Evolutionary conservation across 495 filamentous ascomycete species (phyloP).

Genomic region (Amniculicola lignicola): DNA sequence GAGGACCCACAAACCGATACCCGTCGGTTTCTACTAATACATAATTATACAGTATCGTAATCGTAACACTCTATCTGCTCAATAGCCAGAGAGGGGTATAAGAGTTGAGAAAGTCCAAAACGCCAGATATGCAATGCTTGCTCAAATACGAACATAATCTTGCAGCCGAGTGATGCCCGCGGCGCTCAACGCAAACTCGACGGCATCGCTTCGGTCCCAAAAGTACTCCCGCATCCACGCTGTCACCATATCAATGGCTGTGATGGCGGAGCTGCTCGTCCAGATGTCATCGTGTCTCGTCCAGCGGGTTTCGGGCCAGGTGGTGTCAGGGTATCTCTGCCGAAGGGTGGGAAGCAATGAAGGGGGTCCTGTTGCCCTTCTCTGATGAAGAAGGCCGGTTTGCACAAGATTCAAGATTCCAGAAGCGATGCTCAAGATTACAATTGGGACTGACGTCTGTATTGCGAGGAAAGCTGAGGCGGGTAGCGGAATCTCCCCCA

Average conservation of each 20-base stretch:
- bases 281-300: conserved; percentile 19
- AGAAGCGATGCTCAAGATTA: conserved; percentile 23
- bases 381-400: conserved; percentile 17
- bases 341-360: conserved; percentile 8
- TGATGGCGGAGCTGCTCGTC: conserved; percentile 22
- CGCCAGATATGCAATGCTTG: conserved; percentile 6
- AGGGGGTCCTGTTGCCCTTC: conserved; percentile 8
- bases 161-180: conserved; percentile 15
- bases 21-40: no score
- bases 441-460: conserved; percentile 10
- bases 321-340: conserved; percentile 14
- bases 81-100: conserved; percentile 26
- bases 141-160: conserved; percentile 6
- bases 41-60: no score
- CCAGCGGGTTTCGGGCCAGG: conserved; percentile 19
- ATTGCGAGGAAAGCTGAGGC: conserved; percentile 12
- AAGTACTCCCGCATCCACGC: conserved; percentile 32
- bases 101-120: conserved; percentile 18
- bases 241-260: conserved; percentile 21
- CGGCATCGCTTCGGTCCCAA: conserved; percentile 24
- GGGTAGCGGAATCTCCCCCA: conserved; percentile 3
- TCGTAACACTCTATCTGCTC: no score
- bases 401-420: conserved; percentile 20
- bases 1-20: no score
- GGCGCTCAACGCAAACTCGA: conserved; percentile 16